A percentile compares a stretch with the other conserved stretches of the same genome.
Evolutionary conservation across 202 grass and related monocot genomes (phyloP).

Genomic region (Sporobolus alterniflorus): DNA sequence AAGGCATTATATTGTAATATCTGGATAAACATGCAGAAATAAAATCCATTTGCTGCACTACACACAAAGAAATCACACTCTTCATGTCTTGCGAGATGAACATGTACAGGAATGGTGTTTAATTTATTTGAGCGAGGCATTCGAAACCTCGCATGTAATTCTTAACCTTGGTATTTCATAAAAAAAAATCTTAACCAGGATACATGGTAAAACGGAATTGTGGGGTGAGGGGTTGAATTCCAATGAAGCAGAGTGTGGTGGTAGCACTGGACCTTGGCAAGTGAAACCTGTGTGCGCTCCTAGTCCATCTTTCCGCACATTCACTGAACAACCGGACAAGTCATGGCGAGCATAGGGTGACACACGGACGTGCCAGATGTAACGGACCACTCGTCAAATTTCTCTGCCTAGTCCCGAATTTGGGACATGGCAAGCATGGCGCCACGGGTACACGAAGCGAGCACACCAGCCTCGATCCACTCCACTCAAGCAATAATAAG

Average conservation of each 20-base stretch:
- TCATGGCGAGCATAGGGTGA: background rate
- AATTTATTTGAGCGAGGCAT: background rate
- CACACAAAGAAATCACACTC: background rate
- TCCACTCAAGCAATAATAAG: no score
- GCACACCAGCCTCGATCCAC: background rate
- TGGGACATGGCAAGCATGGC: constrained; percentile 1
- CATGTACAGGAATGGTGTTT: background rate
- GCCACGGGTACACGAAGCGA: constrained; percentile 38
- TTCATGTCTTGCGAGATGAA: background rate
- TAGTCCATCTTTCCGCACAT: no score
- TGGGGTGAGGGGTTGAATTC: no score
- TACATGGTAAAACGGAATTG: background rate
- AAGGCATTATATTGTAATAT: no score
- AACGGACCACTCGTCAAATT: background rate
- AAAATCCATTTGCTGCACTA: no score
- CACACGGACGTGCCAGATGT: constrained; percentile 14
- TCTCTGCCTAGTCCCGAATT: background rate
- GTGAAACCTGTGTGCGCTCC: no score
- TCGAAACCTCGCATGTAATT: constrained; percentile 30
- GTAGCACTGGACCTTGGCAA: no score
- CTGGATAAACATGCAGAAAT: no score
- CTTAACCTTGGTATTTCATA: background rate
- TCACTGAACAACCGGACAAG: background rate
- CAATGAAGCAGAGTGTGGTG: no score
- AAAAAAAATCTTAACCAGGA: no score